Conservation (phyloP, 768 basidiomycete genomes). For the Serendipita sp. region DNA sequence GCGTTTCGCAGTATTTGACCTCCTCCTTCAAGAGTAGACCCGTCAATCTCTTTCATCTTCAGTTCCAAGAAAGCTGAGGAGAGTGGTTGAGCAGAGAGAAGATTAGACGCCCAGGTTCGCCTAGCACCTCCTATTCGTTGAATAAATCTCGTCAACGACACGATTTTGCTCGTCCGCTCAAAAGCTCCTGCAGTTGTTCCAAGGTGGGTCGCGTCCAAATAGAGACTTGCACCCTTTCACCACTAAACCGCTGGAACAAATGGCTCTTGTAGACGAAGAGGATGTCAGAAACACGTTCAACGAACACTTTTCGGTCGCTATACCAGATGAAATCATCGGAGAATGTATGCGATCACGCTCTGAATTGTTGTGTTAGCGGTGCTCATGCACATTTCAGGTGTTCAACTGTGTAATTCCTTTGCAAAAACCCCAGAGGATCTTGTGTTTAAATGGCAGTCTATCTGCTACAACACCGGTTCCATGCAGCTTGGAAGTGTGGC, state of each 20-base stretch:
- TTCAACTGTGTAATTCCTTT: constrained; percentile 26
- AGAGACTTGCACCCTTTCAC: no score
- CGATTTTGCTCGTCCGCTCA: no score
- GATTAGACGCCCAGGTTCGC: background rate
- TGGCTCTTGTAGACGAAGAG: background rate
- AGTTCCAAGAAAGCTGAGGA: background rate
- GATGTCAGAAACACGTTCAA: background rate
- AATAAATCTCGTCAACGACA: no score
- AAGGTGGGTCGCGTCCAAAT: no score
- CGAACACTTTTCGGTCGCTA: background rate
- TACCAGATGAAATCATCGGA: background rate
- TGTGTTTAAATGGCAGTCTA: constrained; percentile 31
- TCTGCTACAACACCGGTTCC: constrained; percentile 18
- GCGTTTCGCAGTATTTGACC: constrained; percentile 63
- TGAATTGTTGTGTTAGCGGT: background rate
- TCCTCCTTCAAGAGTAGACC: constrained; percentile 37
- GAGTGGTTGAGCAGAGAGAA: background rate
- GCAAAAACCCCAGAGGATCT: constrained; percentile 23
- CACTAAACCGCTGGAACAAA: background rate
- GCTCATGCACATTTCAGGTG: constrained; percentile 21
- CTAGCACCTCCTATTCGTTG: no score
- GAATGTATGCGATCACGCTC: background rate
- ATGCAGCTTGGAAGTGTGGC: constrained; percentile 18
- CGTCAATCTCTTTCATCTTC: constrained; percentile 21
- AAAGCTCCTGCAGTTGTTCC: no score